Evolutionary conservation across 2,329 filamentous ascomycete species (phyloP), one percentile per base, ranked within the genome.

Genomic region (Epichloe coenophiala): DNA sequence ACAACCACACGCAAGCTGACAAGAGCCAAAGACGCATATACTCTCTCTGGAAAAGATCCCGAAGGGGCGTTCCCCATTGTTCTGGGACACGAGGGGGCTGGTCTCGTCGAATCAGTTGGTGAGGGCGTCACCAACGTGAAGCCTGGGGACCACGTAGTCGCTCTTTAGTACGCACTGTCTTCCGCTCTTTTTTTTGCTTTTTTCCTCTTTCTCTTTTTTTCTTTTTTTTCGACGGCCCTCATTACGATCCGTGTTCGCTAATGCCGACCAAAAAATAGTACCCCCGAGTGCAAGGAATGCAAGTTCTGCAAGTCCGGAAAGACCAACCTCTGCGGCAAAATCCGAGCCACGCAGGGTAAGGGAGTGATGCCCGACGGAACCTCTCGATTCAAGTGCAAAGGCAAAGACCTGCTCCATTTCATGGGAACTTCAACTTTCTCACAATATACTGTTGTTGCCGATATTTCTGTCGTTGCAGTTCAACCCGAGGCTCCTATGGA

Each of bases 271-370:
- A 41, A 12, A 19, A 36, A 2, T 11, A 95, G 89, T 77, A 97
- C 90, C 45, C 93, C 93, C 58, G 91, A 97, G 75, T 97, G 93
- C 76, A 77, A 81, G 60, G 91, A 97, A 71, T 98, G 93, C 83
- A 97, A 97, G 76, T 97, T 97, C 80, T 98, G 93, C 84, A 93
- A 88, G 71, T 97, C 91, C 41, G 93, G 91, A 73, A 98, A 98
- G 83, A 97, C 91, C 63, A 95, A 97, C 73, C 85, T 97, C 53
- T 97, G 91, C 74, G 93, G 93, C 69, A 97, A 97, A 81, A 98
- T 98, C 71, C 85, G 93, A 62, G 88, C 88, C 44, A 97, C 93
- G 43, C 93, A 98, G 74, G 93, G 93, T 62, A 86, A 83, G 70
- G 93, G 93, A 64, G 81, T 96, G 60, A 95, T 98, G 90, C 93